Conservation (phyloP, 73 alveolate species). For the Effrenium voratum region DNA sequence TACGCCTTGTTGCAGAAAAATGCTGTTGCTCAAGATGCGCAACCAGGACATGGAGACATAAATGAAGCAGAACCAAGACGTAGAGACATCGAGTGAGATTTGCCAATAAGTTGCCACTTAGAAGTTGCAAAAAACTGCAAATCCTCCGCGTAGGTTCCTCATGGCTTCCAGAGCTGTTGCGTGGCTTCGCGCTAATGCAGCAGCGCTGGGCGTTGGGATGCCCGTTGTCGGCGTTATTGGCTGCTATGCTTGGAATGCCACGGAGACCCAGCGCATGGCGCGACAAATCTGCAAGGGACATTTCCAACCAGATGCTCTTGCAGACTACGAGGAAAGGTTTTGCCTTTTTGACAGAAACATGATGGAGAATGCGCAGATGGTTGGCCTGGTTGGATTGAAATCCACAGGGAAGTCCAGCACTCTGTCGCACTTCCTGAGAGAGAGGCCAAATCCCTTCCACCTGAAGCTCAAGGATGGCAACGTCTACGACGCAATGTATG, state of each 20-base stretch:
- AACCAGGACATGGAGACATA: no score
- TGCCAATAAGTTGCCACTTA: no score
- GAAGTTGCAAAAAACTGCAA: no score
- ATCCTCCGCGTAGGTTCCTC: no score
- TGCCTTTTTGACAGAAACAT: slow-evolving; percentile 27
- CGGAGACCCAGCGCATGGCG: slow-evolving; percentile 38
- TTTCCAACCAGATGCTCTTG: slow-evolving; percentile 5
- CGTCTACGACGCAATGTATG: slow-evolving; percentile 30
- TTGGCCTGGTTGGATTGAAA: slow-evolving; percentile 12
- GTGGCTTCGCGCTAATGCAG: slow-evolving; percentile 29
- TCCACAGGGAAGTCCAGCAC: slow-evolving; percentile 43
- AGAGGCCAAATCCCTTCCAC: slow-evolving; percentile 24
- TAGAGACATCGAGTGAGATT: no score
- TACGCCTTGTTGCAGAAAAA: no score
- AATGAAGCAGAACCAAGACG: no score
- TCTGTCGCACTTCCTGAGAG: slow-evolving; percentile 33
- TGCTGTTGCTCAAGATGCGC: no score
- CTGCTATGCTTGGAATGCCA: slow-evolving; percentile 37
- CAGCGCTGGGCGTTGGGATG: slow-evolving; percentile 27
- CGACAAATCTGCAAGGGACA: slow-evolving; percentile 31
- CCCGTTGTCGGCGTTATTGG: slow-evolving; percentile 21
- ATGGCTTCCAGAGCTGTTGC: slow-evolving; percentile 41
- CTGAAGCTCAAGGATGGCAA: slow-evolving; percentile 10
- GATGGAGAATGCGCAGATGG: slow-evolving; percentile 28
- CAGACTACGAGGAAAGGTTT: not conserved